phyloP scores from a whole-genome alignment of 257 asterid species.

The Rubia yunnanensis region DNA sequence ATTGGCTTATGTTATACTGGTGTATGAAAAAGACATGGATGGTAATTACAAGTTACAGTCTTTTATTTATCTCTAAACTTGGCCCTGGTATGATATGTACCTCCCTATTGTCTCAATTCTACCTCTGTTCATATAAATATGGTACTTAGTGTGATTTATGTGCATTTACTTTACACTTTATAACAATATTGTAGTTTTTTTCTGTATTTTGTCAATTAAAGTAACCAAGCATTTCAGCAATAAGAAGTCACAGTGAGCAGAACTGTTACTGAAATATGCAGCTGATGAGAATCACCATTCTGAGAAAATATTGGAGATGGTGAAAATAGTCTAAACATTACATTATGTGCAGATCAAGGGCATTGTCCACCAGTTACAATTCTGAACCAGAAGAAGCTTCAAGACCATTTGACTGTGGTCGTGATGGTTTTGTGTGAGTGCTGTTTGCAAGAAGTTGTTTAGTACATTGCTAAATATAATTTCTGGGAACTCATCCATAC shows the following conservation, averaged over 20 bases:
- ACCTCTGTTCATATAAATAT: background rate
- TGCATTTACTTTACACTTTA: background rate
- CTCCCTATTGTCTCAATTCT: background rate
- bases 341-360: slow-evolving; percentile 64
- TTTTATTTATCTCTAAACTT: background rate
- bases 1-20: background rate
- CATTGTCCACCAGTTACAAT: slow-evolving; percentile 78
- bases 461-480: slow-evolving; percentile 10
- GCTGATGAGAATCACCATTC: background rate
- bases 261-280: background rate
- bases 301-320: background rate
- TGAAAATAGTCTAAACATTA: background rate
- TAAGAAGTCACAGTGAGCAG: background rate
- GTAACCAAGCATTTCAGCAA: background rate
- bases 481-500: slow-evolving; percentile 7
- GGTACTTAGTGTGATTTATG: background rate
- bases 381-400: slow-evolving; percentile 70
- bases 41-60: background rate
- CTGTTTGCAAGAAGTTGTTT: slow-evolving; percentile 1
- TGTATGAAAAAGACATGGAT: background rate
- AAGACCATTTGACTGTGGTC: slow-evolving; percentile 84
- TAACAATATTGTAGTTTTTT: background rate
- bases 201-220: background rate
- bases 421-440: slow-evolving; percentile 97
- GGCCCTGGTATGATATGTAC: background rate